A percentile compares a stretch with the other conserved stretches of the same genome.
These are phyloP conservation scores for Didymella lethalis DNA, from an alignment of 2,329 filamentous ascomycete genomes.

Conservation along the genomic window DNA sequence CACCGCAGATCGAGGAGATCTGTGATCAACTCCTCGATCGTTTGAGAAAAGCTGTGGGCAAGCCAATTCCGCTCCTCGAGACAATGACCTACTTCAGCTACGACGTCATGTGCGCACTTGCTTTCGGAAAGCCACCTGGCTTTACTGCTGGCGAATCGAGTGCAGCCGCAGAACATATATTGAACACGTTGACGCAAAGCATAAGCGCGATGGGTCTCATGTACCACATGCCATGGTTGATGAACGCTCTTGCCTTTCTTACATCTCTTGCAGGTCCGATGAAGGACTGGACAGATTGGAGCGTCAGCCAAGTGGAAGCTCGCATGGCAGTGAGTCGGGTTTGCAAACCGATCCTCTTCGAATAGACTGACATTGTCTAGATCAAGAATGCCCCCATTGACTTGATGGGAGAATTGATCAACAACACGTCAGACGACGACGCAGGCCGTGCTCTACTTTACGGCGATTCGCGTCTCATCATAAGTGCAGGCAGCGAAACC, in stretches of 20 bases:
- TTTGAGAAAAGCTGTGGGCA: slow-evolving; percentile 28
- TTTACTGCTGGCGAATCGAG: slow-evolving; percentile 47
- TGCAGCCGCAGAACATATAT: slow-evolving; percentile 29
- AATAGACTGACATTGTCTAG: slow-evolving; percentile 14
- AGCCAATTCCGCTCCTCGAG: slow-evolving; percentile 50
- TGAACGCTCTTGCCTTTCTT: slow-evolving; percentile 34
- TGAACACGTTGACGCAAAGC: slow-evolving; percentile 46
- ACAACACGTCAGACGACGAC: slow-evolving; percentile 23
- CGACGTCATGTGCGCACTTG: slow-evolving; percentile 57
- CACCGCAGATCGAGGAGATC: slow-evolving; percentile 32
- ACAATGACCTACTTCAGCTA: slow-evolving; percentile 56
- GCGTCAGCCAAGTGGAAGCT: slow-evolving; percentile 31
- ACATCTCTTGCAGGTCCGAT: slow-evolving; percentile 36
- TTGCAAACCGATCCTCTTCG: not conserved
- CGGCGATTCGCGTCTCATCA: slow-evolving; percentile 43
- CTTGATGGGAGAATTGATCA: slow-evolving; percentile 36
- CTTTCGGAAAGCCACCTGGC: slow-evolving; percentile 55
- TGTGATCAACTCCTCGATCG: slow-evolving; percentile 34
- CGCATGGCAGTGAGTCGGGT: slow-evolving; percentile 30
- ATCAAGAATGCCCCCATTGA: slow-evolving; percentile 31
- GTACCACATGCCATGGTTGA: slow-evolving; percentile 40
- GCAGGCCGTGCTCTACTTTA: slow-evolving; percentile 34
- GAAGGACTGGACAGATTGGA: slow-evolving; percentile 39
- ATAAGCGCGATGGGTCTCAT: slow-evolving; percentile 34
- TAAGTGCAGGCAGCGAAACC: slow-evolving; percentile 53